phyloP scores from a whole-genome alignment of 164 flowering plant genomes.

The Paratinospora sagittata region DNA sequence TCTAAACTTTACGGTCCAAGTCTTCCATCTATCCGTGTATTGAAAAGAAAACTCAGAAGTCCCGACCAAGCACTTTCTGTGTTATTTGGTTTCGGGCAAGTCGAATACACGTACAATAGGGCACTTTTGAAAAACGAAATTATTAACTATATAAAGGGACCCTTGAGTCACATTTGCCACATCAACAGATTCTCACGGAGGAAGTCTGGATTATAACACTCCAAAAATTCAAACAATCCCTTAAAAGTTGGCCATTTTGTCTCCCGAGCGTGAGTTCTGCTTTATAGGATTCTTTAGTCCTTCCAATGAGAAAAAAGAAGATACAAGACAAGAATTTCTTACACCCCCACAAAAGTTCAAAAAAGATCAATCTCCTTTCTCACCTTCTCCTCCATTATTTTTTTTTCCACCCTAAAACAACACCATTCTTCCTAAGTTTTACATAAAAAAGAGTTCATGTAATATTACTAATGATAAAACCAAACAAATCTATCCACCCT shows the following conservation, averaged over 20 bases:
- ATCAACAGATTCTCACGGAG: no score
- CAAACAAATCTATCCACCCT: background rate
- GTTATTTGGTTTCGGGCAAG: no score
- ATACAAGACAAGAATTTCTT: background rate
- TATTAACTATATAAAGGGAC: no score
- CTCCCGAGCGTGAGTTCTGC: constrained; percentile 6
- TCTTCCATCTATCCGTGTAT: no score
- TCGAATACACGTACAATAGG: no score
- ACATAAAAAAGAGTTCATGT: background rate
- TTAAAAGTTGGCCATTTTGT: constrained; percentile 19
- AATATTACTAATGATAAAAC: background rate
- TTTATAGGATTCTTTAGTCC: constrained; percentile 20
- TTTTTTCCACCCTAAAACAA: background rate
- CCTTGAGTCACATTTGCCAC: no score
- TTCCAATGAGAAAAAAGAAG: constrained; percentile 11
- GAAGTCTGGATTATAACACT: background rate
- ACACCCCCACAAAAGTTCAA: constrained; percentile 6
- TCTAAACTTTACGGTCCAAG: no score
- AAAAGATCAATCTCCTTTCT: constrained; percentile 8
- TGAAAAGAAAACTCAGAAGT: no score
- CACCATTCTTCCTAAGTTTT: background rate
- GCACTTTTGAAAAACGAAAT: no score
- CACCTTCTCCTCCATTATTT: background rate
- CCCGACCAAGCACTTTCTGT: no score
- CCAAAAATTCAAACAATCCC: background rate